phyloP scores from a whole-genome alignment of 1,284 basidiomycete species.

The Tranzscheliella williamsii region DNA sequence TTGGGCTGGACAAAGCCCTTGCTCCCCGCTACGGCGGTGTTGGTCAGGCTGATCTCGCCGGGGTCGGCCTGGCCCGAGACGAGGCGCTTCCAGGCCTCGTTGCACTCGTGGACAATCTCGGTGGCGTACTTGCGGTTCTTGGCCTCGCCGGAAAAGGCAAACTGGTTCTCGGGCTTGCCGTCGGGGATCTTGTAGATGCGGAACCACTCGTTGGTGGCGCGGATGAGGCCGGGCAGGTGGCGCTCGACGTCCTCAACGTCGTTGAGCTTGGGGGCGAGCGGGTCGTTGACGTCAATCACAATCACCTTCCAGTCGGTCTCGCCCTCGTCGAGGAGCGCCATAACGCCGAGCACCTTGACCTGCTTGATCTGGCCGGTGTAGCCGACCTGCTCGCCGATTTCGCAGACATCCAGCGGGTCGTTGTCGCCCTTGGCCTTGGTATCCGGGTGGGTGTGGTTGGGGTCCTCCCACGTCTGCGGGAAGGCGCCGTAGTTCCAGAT shows the following conservation, averaged over 20 bases:
- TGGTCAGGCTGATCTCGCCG: conserved; percentile 62
- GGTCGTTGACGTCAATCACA: conserved; percentile 94
- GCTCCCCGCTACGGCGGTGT: conserved; percentile 73
- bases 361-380: conserved; percentile 98
- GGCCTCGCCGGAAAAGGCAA: conserved; percentile 98
- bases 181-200: conserved; percentile 96
- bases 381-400: conserved; percentile 98
- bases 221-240: conserved; percentile 84
- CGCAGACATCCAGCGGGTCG: conserved; percentile 98
- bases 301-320: conserved; percentile 60
- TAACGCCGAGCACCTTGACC: conserved; percentile 99
- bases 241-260: conserved; percentile 99
- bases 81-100: conserved; percentile 97
- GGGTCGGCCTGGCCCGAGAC: conserved; percentile 71
- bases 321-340: conserved; percentile 73
- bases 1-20: conserved; percentile 69
- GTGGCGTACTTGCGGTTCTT: conserved; percentile 97
- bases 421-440: conserved; percentile 99
- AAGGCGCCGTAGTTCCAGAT: conserved; percentile 69
- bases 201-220: conserved; percentile 79
- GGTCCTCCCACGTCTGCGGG: conserved; percentile 99
- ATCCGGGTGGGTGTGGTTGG: conserved; percentile 81
- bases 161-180: conserved; percentile 97
- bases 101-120: conserved; percentile 97
- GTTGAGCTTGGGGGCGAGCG: conserved; percentile 92